These are phyloP conservation scores for Penicillium sclerotigenum DNA, from an alignment of 2,329 filamentous ascomycete species.

Conservation along the genomic window DNA sequence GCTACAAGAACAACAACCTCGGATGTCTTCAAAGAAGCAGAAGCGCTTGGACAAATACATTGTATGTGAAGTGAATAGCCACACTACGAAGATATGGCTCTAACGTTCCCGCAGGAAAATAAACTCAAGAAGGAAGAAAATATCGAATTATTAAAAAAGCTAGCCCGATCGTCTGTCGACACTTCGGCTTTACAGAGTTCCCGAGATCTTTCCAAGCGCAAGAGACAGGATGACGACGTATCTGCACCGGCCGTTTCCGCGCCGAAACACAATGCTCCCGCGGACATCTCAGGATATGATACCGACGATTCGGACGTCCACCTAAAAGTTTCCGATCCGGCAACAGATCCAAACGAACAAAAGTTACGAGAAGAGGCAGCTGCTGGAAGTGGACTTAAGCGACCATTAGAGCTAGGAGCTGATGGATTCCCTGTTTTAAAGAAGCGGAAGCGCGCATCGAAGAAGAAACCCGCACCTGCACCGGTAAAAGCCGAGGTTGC, in stretches of 20 bases:
- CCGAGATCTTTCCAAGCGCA: conserved; percentile 67
- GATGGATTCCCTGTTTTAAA: conserved; percentile 77
- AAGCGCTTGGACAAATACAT: conserved; percentile 69
- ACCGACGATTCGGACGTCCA: conserved; percentile 35
- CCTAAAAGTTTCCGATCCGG: conserved; percentile 21
- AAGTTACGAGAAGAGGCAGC: conserved; percentile 48
- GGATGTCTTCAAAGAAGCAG: conserved; percentile 62
- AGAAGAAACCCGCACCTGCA: conserved; percentile 34
- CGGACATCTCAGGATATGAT: conserved; percentile 35
- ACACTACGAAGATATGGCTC: not conserved
- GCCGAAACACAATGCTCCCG: conserved; percentile 23
- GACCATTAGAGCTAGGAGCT: conserved; percentile 76
- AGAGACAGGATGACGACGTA: conserved; percentile 58
- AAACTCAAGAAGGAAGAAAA: conserved; percentile 96
- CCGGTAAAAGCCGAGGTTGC: conserved; percentile 37
- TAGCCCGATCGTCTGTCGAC: conserved; percentile 75
- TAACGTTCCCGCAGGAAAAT: conserved; percentile 58
- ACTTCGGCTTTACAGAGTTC: conserved; percentile 77
- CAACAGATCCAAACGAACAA: conserved; percentile 29
- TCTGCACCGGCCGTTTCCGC: conserved; percentile 10
- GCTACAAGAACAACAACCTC: conserved; percentile 52
- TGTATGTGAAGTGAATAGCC: conserved; percentile 40
- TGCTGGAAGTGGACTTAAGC: conserved; percentile 75
- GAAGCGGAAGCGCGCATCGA: conserved; percentile 71
- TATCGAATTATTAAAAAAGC: conserved; percentile 74